These are phyloP conservation scores for Senna tora DNA, from an alignment of 306 rosid genomes.

Conservation along the genomic window DNA sequence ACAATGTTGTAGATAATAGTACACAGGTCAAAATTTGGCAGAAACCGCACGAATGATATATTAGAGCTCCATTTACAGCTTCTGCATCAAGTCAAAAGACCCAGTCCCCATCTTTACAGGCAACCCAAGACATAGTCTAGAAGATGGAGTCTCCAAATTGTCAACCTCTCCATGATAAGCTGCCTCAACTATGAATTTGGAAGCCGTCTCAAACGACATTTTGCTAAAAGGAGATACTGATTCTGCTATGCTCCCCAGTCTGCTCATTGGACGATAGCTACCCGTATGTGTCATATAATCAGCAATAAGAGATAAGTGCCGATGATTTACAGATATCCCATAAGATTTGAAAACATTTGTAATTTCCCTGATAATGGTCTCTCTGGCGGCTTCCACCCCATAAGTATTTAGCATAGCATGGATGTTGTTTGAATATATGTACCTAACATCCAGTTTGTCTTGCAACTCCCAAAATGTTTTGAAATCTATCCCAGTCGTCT, in stretches of 20 bases:
- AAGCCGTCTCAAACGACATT: constrained; percentile 84
- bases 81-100: constrained; percentile 75
- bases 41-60: neutral
- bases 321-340: constrained; percentile 78
- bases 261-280: constrained; percentile 73
- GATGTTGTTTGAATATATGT: constrained; percentile 72
- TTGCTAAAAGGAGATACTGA: constrained; percentile 76
- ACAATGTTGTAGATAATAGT: neutral
- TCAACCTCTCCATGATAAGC: constrained; percentile 76
- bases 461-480: constrained; percentile 68
- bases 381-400: constrained; percentile 95
- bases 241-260: constrained; percentile 68
- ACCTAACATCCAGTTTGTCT: constrained; percentile 70
- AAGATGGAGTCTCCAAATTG: constrained; percentile 81
- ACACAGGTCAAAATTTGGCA: constrained; percentile 46
- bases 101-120: constrained; percentile 89
- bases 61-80: constrained; percentile 45
- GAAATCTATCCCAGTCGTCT: constrained; percentile 80
- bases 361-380: constrained; percentile 78
- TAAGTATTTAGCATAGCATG: constrained; percentile 68
- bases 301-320: constrained; percentile 85
- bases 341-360: constrained; percentile 80
- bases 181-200: constrained; percentile 83
- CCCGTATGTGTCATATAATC: constrained; percentile 83
- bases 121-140: constrained; percentile 90